Base-by-base conservation (phyloP, 176 grass and related monocot genomes). In the Chrysopogon serrulatus region DNA sequence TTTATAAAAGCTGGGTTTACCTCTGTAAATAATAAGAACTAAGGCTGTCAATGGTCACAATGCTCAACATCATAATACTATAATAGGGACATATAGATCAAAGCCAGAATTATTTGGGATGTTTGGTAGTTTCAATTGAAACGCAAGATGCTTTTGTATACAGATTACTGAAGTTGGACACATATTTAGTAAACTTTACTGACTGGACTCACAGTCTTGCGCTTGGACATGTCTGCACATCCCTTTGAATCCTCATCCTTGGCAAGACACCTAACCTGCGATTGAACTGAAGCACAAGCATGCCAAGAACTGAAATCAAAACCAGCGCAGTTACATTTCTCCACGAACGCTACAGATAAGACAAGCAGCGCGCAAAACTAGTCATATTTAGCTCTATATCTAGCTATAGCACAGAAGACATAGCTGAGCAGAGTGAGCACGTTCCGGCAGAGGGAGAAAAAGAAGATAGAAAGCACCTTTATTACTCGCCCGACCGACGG, bases 201-300 rank as follows among this genome's bases (percentile, higher is more conserved):
- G 73, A 34, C 1, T 44, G n/a, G n/a, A 44, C 17, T 2, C 8
- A 47, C 68, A 67, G 67, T 47, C 82, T 80, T 80, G 76, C 8
- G 10, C 34, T 57, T 45, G 1, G 43, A 10, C 26, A 56, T 43
- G 74, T 70, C 79, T 68, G 16, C 13, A 8, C 68, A 68, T 60
- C 57, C 81, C 16, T 80, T 49, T 13, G 37, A n/a, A 49, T 31
- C 30, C 5, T 48, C 61, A 1, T 54, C 60, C 36, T 68, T 84
- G 0, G 82, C n/a, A 48, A 60, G 75, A 27, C 87, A 89, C 21
- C 69, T 80, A 76, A 62, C 41, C 68, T 45, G 59, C 8, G 39
- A 48, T 30, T 31, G 68, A 47, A 60, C 82, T 89, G 82, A 49
- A 79, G 49, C 81, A 65, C 48, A 68, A 33, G 18, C 66, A 64